Evolutionary conservation across 805 yeast genomes (phyloP), one percentile per base, ranked within the genome.

Genomic region (Ogataea naganishii): DNA sequence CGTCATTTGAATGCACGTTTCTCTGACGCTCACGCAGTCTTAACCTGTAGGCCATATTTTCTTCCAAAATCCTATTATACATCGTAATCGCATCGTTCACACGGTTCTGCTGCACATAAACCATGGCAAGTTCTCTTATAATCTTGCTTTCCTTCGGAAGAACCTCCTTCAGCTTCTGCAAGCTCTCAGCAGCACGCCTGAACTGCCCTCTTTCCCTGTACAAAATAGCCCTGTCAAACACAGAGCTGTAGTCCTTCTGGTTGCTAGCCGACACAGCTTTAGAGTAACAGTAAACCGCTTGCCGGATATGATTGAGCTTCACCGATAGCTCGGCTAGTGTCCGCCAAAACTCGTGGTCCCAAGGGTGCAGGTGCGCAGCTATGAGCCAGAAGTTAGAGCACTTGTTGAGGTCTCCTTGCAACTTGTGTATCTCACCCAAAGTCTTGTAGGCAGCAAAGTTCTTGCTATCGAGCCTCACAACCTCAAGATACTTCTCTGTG

Each of bases 371-470:
- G 47, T 76, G 81, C 1, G 95, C 88, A 18, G 94, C 92, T 31
- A 82, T 45, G 42, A 81, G 60, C 95, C 96, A 75, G 27, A 80
- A 69, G 46, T 75, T 75, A 50, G 94, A 76, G 50, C 94, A 72
- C 46, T 81, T 80, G 39, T 77, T 73, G 29, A 69, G 54, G 26
- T 75, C 63, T 1, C 85, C 88, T 36, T 75, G 78, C 30, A 69
- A 60, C 33, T 73, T 66, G 40, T 81, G 79, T 27, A 89, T 81
- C 46, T 83, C 95, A 27, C 96, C 96, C 26, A 86, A 57, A 0
- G 94, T 81, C 44, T 81, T 79, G 61, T 88, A 88, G 0, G 96
- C 96, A 26, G 81, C 74, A 51, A 73, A 79, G 49, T 82, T 80
- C 40, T 72, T 71, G 10, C 83, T 78, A 47, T 86, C 95, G 31